Evolutionary conservation across 2,329 filamentous ascomycete species (phyloP).

Genomic region (Curvularia eragrostidis): DNA sequence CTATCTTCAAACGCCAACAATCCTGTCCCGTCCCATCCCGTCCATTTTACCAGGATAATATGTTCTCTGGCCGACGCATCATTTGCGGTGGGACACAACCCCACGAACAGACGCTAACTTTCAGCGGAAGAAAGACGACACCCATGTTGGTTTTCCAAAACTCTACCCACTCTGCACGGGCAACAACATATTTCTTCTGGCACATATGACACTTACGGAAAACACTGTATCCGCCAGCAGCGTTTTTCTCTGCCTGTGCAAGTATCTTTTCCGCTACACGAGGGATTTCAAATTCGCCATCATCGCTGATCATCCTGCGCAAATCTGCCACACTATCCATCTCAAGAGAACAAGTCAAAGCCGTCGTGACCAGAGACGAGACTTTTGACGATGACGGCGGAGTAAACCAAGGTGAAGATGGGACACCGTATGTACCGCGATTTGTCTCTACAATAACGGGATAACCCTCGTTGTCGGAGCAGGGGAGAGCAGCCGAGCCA

Average conservation of each 20-base stretch:
- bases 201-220: conserved; percentile 39
- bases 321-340: not conserved
- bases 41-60: conserved; percentile 9
- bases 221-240: conserved; percentile 22
- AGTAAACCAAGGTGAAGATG: conserved; percentile 24
- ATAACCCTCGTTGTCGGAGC: conserved; percentile 14
- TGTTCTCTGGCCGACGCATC: conserved; percentile 18
- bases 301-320: conserved; percentile 8
- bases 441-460: conserved; percentile 28
- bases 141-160: conserved; percentile 28
- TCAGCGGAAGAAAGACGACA: conserved; percentile 27
- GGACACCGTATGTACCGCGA: conserved; percentile 25
- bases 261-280: conserved; percentile 23
- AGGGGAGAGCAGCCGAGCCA: conserved; percentile 20
- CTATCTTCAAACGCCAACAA: not conserved
- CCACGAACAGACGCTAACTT: conserved; percentile 42
- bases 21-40: not conserved
- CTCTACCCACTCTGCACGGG: conserved; percentile 43
- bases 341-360: conserved; percentile 23
- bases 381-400: conserved; percentile 22
- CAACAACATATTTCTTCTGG: conserved; percentile 35
- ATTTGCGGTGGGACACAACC: conserved; percentile 37
- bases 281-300: conserved; percentile 12
- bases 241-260: conserved; percentile 21
- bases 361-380: conserved; percentile 24